Evolutionary conservation across 148 eudicot species (phyloP).

Genomic region (Camellia granthamiana): DNA sequence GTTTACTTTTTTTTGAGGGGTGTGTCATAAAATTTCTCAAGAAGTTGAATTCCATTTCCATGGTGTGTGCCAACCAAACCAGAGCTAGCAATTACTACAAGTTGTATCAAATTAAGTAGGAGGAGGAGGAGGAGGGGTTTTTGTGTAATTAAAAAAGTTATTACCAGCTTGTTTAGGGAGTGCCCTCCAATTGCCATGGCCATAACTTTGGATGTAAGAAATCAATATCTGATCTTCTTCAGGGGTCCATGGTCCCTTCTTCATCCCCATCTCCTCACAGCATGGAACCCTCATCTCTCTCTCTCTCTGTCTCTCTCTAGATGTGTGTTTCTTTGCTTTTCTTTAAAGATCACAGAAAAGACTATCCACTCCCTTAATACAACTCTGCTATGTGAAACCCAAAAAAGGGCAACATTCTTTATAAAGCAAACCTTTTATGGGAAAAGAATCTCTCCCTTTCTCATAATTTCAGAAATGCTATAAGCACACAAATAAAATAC

Average conservation of each 20-base stretch:
- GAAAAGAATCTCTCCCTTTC: background rate
- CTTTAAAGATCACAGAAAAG: background rate
- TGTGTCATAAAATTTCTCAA: too few species aligned
- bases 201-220: background rate
- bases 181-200: slow-evolving; percentile 19
- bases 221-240: slow-evolving; percentile 19
- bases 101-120: too few species aligned
- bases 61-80: too few species aligned
- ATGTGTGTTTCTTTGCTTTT: background rate
- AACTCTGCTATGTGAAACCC: background rate
- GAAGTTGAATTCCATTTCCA: too few species aligned
- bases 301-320: slow-evolving; percentile 12
- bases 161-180: slow-evolving; percentile 10
- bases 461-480: background rate
- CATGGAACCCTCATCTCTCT: slow-evolving; percentile 23
- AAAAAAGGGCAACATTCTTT: background rate
- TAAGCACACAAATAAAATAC: too few species aligned
- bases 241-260: slow-evolving; percentile 21
- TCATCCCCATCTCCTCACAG: slow-evolving; percentile 21
- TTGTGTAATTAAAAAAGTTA: background rate
- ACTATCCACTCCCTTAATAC: too few species aligned
- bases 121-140: background rate
- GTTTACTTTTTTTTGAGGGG: too few species aligned
- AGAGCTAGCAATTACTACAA: too few species aligned
- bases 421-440: background rate